A percentile compares a stretch with the other conserved stretches of the same genome.
phyloP scores from a whole-genome alignment of 352 stramenopile species.

The Aphanomyces astaci region DNA sequence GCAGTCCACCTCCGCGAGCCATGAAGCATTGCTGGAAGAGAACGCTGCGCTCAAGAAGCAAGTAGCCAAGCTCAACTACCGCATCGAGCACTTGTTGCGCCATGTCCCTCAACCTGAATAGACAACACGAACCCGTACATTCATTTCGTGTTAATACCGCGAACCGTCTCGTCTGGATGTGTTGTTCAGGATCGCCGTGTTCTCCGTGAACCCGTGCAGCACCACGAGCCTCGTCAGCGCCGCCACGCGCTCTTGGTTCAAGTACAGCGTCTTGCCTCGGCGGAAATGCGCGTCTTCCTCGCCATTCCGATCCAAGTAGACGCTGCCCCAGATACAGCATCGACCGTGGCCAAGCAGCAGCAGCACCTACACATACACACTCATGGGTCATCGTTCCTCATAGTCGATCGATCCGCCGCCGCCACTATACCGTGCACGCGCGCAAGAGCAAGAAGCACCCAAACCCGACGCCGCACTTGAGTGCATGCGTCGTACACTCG shows the following conservation, averaged over 20 bases:
- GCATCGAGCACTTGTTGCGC: constrained; percentile 64
- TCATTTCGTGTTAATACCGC: constrained; percentile 42
- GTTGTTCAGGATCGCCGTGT: constrained; percentile 70
- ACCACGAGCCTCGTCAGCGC: constrained; percentile 65
- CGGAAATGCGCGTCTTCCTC: constrained; percentile 78
- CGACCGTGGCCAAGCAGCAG: constrained; percentile 65
- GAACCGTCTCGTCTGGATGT: constrained; percentile 64
- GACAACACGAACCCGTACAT: neutral
- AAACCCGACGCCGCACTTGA: constrained; percentile 49
- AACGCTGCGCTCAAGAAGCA: constrained; percentile 57
- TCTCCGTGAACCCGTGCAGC: constrained; percentile 63
- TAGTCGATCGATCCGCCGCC: too few species aligned
- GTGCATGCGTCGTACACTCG: constrained; percentile 68
- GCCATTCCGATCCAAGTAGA: constrained; percentile 81
- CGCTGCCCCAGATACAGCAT: constrained; percentile 70
- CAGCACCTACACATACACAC: constrained; percentile 32
- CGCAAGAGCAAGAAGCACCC: constrained; percentile 61
- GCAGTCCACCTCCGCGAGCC: neutral
- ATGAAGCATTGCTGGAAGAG: constrained; percentile 28
- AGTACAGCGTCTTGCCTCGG: constrained; percentile 62
- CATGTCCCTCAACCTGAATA: constrained; percentile 31
- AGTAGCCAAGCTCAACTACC: constrained; percentile 74
- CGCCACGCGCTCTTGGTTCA: constrained; percentile 43
- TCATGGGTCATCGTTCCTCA: neutral
- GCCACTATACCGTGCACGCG: constrained; percentile 48